These are phyloP conservation scores for Phaeophleospora eucalypticola DNA, from an alignment of 2,329 filamentous ascomycete genomes.

Conservation along the genomic window DNA sequence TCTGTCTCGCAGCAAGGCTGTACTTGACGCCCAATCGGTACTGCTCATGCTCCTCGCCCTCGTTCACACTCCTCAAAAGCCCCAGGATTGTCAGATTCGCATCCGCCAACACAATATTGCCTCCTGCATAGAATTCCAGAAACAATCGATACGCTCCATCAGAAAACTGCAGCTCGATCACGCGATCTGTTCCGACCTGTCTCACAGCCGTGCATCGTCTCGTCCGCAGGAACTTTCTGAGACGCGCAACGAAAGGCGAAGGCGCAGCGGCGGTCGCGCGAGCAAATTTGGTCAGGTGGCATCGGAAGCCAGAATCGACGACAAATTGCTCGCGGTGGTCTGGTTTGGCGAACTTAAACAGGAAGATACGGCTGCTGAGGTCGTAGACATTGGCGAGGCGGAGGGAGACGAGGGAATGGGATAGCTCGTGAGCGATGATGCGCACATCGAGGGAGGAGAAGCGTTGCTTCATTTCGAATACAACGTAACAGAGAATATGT, in stretches of 20 bases:
- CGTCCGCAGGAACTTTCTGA: slow-evolving; percentile 86
- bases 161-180: slow-evolving; percentile 88
- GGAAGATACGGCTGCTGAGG: slow-evolving; percentile 88
- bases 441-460: slow-evolving; percentile 78
- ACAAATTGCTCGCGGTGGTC: slow-evolving; percentile 84
- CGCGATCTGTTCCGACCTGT: slow-evolving; percentile 88
- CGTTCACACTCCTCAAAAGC: slow-evolving; percentile 72
- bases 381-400: slow-evolving; percentile 94
- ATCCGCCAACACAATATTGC: slow-evolving; percentile 92
- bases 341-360: slow-evolving; percentile 91
- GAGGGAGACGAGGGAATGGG: slow-evolving; percentile 67
- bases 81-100: slow-evolving; percentile 75
- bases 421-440: slow-evolving; percentile 90
- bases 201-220: slow-evolving; percentile 73
- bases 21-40: slow-evolving; percentile 75
- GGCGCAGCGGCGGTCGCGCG: slow-evolving; percentile 81
- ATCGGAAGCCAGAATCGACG: slow-evolving; percentile 92
- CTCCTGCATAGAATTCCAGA: slow-evolving; percentile 92
- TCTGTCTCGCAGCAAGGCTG: slow-evolving; percentile 75
- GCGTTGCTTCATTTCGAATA: slow-evolving; percentile 64
- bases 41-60: slow-evolving; percentile 79
- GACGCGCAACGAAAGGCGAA: slow-evolving; percentile 75
- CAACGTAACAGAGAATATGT: neutral
- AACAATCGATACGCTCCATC: slow-evolving; percentile 85
- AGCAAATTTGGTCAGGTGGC: slow-evolving; percentile 86